These are phyloP conservation scores for sorghum (Sorghum bicolor) DNA, from an alignment of 176 grass and related monocot species.

Conservation along the genomic window DNA sequence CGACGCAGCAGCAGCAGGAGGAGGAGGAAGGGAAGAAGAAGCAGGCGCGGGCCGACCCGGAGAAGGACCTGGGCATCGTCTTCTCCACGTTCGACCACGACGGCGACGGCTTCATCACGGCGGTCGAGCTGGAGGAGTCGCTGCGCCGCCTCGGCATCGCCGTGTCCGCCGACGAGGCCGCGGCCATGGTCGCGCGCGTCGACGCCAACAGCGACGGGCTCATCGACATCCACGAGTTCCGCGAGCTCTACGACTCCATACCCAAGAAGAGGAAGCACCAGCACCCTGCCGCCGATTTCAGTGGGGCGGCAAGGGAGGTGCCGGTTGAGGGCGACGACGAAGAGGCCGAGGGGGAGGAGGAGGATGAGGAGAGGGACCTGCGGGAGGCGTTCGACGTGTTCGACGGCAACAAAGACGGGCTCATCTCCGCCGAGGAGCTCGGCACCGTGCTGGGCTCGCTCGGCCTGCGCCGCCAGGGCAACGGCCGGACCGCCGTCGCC, in stretches of 20 bases:
- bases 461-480: slow-evolving; percentile 52
- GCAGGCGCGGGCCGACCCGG: not conserved
- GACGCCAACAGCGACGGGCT: slow-evolving; percentile 86
- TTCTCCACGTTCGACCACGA: slow-evolving; percentile 89
- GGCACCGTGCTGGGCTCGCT: slow-evolving; percentile 65
- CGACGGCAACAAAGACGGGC: slow-evolving; percentile 84
- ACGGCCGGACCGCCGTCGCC: slow-evolving; percentile 38
- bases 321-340: not conserved
- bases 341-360: not conserved
- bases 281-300: not conserved
- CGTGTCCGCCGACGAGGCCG: slow-evolving; percentile 42
- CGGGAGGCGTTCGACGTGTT: slow-evolving; percentile 91
- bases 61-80: slow-evolving; percentile 50
- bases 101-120: slow-evolving; percentile 89
- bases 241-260: slow-evolving; percentile 69
- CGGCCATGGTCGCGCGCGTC: slow-evolving; percentile 50
- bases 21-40: too few relatives aligned
- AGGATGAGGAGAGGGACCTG: slow-evolving; percentile 66
- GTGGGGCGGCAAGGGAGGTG: not conserved
- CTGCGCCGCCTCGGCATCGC: slow-evolving; percentile 61
- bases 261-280: slow-evolving; percentile 35
- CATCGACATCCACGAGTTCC: slow-evolving; percentile 84
- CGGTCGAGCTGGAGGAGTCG: slow-evolving; percentile 68
- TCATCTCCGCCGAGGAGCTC: slow-evolving; percentile 88
- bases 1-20: not conserved